Evolutionary conservation across 768 basidiomycete genomes (phyloP).

Genomic region (Suillus lakei): DNA sequence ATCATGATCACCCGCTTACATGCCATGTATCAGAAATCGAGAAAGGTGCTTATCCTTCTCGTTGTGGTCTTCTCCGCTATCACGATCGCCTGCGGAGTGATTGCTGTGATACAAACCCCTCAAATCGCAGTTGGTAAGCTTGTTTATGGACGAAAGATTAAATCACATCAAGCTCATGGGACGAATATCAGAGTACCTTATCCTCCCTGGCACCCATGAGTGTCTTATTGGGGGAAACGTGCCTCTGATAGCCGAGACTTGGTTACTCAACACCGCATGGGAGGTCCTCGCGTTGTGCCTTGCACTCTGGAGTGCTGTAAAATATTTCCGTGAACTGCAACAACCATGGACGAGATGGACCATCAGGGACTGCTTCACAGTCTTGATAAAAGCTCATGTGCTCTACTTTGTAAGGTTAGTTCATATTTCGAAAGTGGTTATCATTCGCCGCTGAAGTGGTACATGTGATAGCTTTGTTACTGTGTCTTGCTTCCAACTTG

Average conservation of each 20-base stretch:
- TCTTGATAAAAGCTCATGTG: neutral
- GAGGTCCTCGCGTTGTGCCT: neutral
- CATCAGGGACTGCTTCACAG: neutral
- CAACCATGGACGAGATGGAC: neutral
- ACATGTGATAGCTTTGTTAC: neutral
- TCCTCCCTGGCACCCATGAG: neutral
- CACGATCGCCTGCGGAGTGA: neutral
- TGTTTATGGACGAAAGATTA: neutral
- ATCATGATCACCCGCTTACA: neutral
- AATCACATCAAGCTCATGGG: neutral
- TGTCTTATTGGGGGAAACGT: neutral
- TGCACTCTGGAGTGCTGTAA: neutral
- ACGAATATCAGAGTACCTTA: neutral
- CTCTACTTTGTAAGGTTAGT: neutral
- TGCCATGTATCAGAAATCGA: constrained; percentile 3
- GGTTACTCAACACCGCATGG: neutral
- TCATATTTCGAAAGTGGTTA: neutral
- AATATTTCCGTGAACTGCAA: neutral
- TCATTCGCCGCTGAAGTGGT: neutral
- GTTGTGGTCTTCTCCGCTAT: neutral
- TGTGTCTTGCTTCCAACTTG: neutral
- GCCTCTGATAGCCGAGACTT: neutral
- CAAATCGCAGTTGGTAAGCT: neutral
- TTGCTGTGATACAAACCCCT: neutral
- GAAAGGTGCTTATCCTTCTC: neutral